These are phyloP conservation scores for Sambucus nigra DNA, from an alignment of 129 eudicot species.

Conservation along the genomic window DNA sequence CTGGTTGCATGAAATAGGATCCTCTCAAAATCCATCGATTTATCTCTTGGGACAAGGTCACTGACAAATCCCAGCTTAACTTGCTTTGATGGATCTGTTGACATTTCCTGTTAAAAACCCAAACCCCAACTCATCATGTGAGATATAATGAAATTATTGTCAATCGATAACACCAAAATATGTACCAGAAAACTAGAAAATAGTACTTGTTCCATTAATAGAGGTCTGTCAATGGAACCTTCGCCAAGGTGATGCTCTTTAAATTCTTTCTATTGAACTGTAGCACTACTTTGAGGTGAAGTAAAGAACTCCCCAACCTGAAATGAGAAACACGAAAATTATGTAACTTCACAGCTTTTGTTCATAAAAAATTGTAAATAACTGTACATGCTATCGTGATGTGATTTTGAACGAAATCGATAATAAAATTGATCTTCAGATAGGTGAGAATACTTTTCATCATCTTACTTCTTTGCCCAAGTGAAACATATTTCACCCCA, in stretches of 20 bases:
- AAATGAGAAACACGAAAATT: neutral
- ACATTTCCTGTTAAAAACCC: conserved; percentile 41
- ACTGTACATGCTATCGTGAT: no score
- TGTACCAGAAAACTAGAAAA: conserved; percentile 4
- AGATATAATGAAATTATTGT: neutral
- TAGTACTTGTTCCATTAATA: conserved; percentile 66
- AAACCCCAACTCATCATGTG: neutral
- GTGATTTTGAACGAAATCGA: no score
- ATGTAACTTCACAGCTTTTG: neutral
- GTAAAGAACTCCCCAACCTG: conserved; percentile 12
- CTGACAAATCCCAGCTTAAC: conserved; percentile 68
- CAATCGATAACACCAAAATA: conserved; percentile 4
- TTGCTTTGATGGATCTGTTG: conserved; percentile 55
- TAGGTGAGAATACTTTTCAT: no score
- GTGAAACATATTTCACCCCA: no score
- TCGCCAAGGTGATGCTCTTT: conserved; percentile 40
- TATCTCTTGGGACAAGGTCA: conserved; percentile 70
- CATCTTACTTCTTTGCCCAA: no score
- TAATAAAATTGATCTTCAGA: no score
- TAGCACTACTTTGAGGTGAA: conserved; percentile 12
- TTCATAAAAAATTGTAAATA: neutral
- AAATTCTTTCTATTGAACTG: conserved; percentile 34
- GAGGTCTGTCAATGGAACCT: conserved; percentile 69
- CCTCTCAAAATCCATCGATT: conserved; percentile 74
- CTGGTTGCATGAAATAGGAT: conserved; percentile 81